Percentiles rank a stretch among this genome's conserved stretches.
Evolutionary conservation across 2,329 filamentous ascomycete genomes (phyloP).

Genomic region (Fusarium denticulatum): DNA sequence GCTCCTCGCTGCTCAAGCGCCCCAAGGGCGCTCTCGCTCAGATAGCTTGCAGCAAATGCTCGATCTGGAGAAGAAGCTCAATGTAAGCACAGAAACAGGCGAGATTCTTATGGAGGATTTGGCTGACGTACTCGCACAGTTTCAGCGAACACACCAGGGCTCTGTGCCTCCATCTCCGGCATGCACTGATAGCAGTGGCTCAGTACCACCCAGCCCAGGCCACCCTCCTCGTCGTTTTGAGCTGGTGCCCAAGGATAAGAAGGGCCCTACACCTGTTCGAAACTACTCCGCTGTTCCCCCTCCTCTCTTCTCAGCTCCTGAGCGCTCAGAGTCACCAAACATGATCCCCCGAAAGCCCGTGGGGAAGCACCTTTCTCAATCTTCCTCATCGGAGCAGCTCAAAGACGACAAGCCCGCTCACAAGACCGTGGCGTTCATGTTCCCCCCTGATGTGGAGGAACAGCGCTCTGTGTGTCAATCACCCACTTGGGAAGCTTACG

Average conservation of each 20-base stretch:
- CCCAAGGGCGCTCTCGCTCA: conserved; percentile 43
- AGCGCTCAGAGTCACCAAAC: conserved; percentile 22
- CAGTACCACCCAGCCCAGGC: conserved; percentile 34
- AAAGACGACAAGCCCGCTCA: conserved; percentile 37
- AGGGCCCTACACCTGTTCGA: conserved; percentile 37
- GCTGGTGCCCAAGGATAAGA: conserved; percentile 41
- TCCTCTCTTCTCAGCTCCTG: conserved; percentile 30
- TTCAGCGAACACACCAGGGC: conserved; percentile 31
- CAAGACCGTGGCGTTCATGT: conserved; percentile 47
- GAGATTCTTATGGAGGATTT: background rate
- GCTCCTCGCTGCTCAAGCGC: conserved; percentile 22
- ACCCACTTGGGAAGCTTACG: conserved; percentile 69
- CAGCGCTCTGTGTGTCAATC: conserved; percentile 64
- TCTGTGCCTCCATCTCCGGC: conserved; percentile 30
- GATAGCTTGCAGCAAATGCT: conserved; percentile 68
- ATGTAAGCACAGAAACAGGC: conserved; percentile 55
- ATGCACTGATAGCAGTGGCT: conserved; percentile 16
- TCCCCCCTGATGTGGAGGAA: conserved; percentile 46
- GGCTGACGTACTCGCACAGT: conserved; percentile 16
- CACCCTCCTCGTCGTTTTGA: conserved; percentile 40
- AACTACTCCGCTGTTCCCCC: conserved; percentile 38
- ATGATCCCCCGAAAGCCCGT: conserved; percentile 34
- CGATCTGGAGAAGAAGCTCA: conserved; percentile 66
- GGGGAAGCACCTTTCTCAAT: background rate
- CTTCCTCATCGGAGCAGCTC: conserved; percentile 16